A percentile compares a stretch with the other conserved stretches of the same genome.
phyloP scores from a whole-genome alignment of 257 asterid genomes.

The Prunella vulgaris region DNA sequence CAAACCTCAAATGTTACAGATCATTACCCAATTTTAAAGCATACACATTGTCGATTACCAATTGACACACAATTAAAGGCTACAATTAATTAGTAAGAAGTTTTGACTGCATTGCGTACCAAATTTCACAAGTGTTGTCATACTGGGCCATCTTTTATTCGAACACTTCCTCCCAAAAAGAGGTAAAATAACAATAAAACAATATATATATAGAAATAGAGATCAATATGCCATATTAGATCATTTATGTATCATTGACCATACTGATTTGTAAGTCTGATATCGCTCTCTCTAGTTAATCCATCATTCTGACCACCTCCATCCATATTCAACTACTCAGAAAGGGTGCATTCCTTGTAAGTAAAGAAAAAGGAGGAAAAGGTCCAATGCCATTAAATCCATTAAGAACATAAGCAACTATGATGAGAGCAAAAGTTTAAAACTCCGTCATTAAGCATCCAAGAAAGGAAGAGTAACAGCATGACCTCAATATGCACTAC shows the following conservation, averaged over 20 bases:
- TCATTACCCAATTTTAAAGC: neutral
- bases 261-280: neutral
- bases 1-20: neutral
- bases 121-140: neutral
- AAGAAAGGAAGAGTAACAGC: constrained; percentile 19
- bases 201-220: neutral
- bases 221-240: neutral
- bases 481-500: constrained; percentile 16
- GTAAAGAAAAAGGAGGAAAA: neutral
- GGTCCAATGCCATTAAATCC: neutral
- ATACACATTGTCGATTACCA: neutral
- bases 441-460: constrained; percentile 18
- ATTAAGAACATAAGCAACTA: neutral
- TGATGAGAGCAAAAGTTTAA: constrained; percentile 8
- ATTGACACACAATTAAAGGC: neutral
- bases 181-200: neutral
- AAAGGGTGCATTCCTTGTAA: neutral
- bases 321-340: neutral
- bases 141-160: neutral
- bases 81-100: neutral
- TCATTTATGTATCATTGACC: neutral
- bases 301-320: neutral
- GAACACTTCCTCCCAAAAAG: neutral
- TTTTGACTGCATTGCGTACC: neutral
- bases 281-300: neutral